Conservation (phyloP, 2,329 filamentous ascomycete species). For the Mycosphaerella sp. region DNA sequence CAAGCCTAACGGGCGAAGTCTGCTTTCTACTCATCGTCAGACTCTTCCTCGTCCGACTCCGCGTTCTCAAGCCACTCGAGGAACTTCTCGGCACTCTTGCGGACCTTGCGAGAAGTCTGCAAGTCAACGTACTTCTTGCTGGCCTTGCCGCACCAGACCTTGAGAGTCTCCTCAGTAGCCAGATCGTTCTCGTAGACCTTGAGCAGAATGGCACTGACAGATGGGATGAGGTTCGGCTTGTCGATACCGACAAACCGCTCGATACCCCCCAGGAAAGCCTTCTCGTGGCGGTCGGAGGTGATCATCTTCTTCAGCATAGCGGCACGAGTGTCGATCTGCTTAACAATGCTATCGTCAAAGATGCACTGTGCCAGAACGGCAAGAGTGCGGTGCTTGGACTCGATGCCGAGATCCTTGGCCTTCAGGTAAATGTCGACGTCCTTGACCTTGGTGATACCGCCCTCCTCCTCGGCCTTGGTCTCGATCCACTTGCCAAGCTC, state of each 20-base stretch:
- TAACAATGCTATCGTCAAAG: slow-evolving; percentile 82
- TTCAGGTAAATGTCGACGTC: slow-evolving; percentile 93
- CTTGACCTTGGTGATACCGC: slow-evolving; percentile 69
- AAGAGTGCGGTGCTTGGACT: slow-evolving; percentile 87
- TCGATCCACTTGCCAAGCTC: slow-evolving; percentile 90
- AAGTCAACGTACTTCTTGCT: slow-evolving; percentile 98
- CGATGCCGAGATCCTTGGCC: slow-evolving; percentile 92
- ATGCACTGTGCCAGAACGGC: slow-evolving; percentile 88
- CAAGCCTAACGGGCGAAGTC: not conserved
- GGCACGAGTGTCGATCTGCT: slow-evolving; percentile 79
- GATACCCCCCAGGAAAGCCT: slow-evolving; percentile 88
- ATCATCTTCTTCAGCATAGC: slow-evolving; percentile 82
- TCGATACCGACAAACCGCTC: slow-evolving; percentile 87
- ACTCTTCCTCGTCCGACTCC: slow-evolving; percentile 29
- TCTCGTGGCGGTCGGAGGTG: slow-evolving; percentile 88
- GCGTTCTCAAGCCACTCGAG: slow-evolving; percentile 73
- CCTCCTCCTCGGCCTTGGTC: slow-evolving; percentile 62
- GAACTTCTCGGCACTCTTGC: slow-evolving; percentile 90
- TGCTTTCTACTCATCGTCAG: slow-evolving; percentile 19
- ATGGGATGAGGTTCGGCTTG: slow-evolving; percentile 67
- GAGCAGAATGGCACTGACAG: slow-evolving; percentile 81
- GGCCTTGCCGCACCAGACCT: slow-evolving; percentile 86
- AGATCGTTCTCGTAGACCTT: slow-evolving; percentile 88
- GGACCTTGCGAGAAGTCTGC: slow-evolving; percentile 84
- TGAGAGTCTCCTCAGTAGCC: slow-evolving; percentile 78